phyloP scores from a whole-genome alignment of 2,329 filamentous ascomycete species.

The Paramyrothecium sp. region DNA sequence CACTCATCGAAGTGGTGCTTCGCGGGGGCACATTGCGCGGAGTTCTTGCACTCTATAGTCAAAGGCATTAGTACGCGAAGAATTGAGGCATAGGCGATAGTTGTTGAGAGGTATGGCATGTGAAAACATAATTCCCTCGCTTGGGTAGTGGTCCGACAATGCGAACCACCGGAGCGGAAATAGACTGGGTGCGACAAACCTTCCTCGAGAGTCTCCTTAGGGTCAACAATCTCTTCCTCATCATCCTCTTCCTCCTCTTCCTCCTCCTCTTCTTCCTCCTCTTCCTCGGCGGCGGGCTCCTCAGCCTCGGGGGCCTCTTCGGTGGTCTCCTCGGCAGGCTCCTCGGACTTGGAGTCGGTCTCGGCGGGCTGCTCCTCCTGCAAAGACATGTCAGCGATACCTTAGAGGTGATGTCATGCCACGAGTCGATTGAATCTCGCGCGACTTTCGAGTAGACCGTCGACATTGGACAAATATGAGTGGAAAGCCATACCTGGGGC shows the following conservation, averaged over 20 bases:
- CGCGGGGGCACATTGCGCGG: constrained; percentile 76
- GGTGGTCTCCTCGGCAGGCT: constrained; percentile 19
- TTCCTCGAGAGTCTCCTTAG: constrained; percentile 86
- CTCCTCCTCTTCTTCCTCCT: constrained; percentile 41
- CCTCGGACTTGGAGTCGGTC: constrained; percentile 52
- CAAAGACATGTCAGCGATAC: background rate
- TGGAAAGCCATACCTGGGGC: constrained; percentile 46
- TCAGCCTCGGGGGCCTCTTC: constrained; percentile 30
- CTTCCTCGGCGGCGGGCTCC: constrained; percentile 21
- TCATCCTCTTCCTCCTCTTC: constrained; percentile 67
- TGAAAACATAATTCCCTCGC: constrained; percentile 18
- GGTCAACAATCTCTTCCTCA: constrained; percentile 82
- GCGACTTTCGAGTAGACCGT: background rate
- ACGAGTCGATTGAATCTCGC: background rate
- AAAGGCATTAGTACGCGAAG: background rate
- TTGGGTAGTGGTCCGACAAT: background rate
- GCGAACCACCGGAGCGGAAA: background rate
- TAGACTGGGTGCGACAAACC: constrained; percentile 59
- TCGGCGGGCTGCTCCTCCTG: constrained; percentile 40
- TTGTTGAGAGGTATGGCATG: constrained; percentile 5
- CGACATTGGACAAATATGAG: background rate
- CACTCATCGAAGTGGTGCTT: constrained; percentile 99
- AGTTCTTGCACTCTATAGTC: constrained; percentile 79
- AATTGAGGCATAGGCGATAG: background rate
- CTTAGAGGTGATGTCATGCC: too few relatives aligned